Conservation (phyloP, 441 rosid genomes). For the Aleurites moluccanus region DNA sequence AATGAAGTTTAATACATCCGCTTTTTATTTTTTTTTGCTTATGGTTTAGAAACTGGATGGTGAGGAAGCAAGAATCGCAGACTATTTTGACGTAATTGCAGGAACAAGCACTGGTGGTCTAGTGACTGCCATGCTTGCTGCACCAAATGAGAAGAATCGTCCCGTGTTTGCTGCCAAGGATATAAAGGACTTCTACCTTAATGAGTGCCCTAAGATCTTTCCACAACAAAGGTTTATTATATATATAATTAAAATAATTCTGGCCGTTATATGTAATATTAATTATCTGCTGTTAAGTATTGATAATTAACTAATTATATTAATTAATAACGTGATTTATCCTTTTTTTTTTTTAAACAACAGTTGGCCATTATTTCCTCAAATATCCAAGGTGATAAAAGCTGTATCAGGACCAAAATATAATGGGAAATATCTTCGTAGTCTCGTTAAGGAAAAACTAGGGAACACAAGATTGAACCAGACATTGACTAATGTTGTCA, state of each 20-base stretch:
- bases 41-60: constrained; percentile 25
- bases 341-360: not conserved
- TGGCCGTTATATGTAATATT: no score
- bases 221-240: constrained; percentile 40
- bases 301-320: no score
- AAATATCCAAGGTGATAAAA: constrained; percentile 33
- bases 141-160: constrained; percentile 37
- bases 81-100: constrained; percentile 63
- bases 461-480: constrained; percentile 41
- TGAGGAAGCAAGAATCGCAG: constrained; percentile 35
- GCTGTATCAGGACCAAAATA: constrained; percentile 58
- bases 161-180: constrained; percentile 58
- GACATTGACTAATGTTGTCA: constrained; percentile 56
- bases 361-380: constrained; percentile 32
- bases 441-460: constrained; percentile 33
- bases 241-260: no score
- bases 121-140: constrained; percentile 55
- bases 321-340: not conserved
- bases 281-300: not conserved
- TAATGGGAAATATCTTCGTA: constrained; percentile 48
- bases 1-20: no score
- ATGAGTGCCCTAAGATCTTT: constrained; percentile 57
- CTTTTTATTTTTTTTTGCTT: not conserved
- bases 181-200: constrained; percentile 52
- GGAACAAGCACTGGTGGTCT: constrained; percentile 79